phyloP scores from a whole-genome alignment of 2,329 filamentous ascomycete genomes.

The Blastomyces gilchristii region DNA sequence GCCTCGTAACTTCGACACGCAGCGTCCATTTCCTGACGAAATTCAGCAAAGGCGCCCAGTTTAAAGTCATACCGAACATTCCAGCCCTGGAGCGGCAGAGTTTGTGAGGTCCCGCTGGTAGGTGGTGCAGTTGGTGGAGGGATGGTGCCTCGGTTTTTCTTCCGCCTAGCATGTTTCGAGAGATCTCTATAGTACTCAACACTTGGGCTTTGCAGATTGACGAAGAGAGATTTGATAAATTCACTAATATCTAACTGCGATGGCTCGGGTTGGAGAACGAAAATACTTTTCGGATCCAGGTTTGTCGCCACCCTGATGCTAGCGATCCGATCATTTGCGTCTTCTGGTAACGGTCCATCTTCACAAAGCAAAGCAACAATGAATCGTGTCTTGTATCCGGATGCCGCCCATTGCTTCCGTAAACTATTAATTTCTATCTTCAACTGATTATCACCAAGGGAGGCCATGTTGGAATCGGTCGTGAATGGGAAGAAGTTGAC shows the following conservation, averaged over 20 bases:
- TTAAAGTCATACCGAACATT: slow-evolving; percentile 94
- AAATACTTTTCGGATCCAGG: slow-evolving; percentile 73
- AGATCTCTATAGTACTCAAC: slow-evolving; percentile 90
- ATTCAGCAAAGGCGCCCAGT: slow-evolving; percentile 79
- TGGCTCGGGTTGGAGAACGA: slow-evolving; percentile 67
- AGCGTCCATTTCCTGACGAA: slow-evolving; percentile 82
- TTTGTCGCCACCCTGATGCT: slow-evolving; percentile 69
- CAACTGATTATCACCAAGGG: slow-evolving; percentile 73
- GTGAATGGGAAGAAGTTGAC: slow-evolving; percentile 71
- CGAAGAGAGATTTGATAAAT: slow-evolving; percentile 63
- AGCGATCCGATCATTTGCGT: slow-evolving; percentile 65
- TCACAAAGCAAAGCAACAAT: slow-evolving; percentile 70
- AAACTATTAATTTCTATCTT: slow-evolving; percentile 77
- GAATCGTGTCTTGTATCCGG: slow-evolving; percentile 63
- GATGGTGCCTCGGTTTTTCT: slow-evolving; percentile 66
- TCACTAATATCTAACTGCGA: slow-evolving; percentile 60
- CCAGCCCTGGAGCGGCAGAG: slow-evolving; percentile 78
- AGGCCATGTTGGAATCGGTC: slow-evolving; percentile 61
- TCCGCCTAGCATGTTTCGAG: slow-evolving; percentile 82
- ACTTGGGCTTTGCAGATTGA: slow-evolving; percentile 60
- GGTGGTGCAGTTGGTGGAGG: slow-evolving; percentile 75
- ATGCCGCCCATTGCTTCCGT: slow-evolving; percentile 51
- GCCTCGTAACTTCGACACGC: slow-evolving; percentile 77
- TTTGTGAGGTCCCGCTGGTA: slow-evolving; percentile 73
- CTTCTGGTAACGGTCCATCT: slow-evolving; percentile 51